phyloP scores from a whole-genome alignment of 257 asterid genomes.

The Solanum bulbocastanum region DNA sequence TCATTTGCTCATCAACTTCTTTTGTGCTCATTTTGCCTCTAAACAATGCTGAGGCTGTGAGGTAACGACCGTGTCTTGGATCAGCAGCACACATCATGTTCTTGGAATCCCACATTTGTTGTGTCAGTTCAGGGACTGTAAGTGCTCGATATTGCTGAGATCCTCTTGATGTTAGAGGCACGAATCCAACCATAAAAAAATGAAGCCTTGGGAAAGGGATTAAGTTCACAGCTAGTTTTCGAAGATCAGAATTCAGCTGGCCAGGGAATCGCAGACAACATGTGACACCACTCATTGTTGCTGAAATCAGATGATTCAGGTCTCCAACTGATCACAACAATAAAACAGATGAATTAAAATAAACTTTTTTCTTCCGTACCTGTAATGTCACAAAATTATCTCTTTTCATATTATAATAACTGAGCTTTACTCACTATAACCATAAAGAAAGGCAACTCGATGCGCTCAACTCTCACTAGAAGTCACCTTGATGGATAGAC shows the following conservation, averaged over 20 bases:
- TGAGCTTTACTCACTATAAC: neutral
- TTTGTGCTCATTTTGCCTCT: constrained; percentile 19
- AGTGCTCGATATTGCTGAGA: constrained; percentile 18
- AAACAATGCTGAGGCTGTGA: constrained; percentile 18
- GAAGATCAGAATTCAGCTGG: constrained; percentile 19
- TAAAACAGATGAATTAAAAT: neutral
- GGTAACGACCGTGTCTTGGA: constrained; percentile 17
- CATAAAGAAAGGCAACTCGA: neutral
- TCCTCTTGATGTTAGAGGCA: constrained; percentile 22
- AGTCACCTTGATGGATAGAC: neutral
- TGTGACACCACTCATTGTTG: constrained; percentile 23
- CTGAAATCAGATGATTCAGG: constrained; percentile 19
- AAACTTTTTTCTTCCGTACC: neutral
- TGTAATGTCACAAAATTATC: neutral
- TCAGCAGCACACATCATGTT: constrained; percentile 30
- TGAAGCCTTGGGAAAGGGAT: constrained; percentile 21
- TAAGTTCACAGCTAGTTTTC: constrained; percentile 19
- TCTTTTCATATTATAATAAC: neutral
- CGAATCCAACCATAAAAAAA: constrained; percentile 24
- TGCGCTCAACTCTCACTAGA: neutral
- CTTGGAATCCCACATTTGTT: constrained; percentile 24
- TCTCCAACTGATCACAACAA: constrained; percentile 17
- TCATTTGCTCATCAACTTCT: neutral
- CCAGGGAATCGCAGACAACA: constrained; percentile 21
- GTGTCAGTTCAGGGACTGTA: constrained; percentile 19